Evolutionary conservation across 768 basidiomycete genomes (phyloP), one percentile per base, ranked within the genome.

Genomic region (Butyriboletus loyo): DNA sequence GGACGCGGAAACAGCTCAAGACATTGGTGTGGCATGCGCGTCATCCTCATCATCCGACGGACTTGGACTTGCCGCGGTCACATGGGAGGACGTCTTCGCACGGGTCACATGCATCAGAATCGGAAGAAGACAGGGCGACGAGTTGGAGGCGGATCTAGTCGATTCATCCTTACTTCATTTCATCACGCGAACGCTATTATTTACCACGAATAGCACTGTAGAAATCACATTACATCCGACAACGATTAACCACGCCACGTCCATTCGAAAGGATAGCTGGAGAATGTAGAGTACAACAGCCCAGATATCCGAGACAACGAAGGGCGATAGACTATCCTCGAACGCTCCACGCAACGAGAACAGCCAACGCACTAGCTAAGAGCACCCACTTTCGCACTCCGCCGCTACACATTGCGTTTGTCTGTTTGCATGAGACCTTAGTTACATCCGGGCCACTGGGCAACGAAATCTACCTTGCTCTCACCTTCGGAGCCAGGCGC

Each of bases 1-100:
- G 49, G 55, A 62, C 54, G 28, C 57, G 57, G 11, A 67, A 38
- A 43, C 65, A 56, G 44, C 68, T 65, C 56, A 69, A 65, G 30
- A 49, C 69, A 21, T 14, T 21, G 17, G 59, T 45, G 5, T 69
- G 68, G 68, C 53, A 48, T 13, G 48, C 45, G 10, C 61, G 55
- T 7, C 53, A 53, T 4, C 36, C 19, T 3, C 53, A 52, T 6
- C 41, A 4, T 5, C 13, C n/a, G 19, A 6, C 13, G 13, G 21
- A 10, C n/a, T n/a, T 19, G 30, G 28, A 14, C 7, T 2, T 6
- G 17, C 10, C 9, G 10, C 39, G 1, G 4, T 27, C 41, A 8
- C 55, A 14, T 39, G 7, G 25, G 5, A 35, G 46, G 25, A 19
- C 53, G 28, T 5, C 52, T 13, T 58, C 58, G 7, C 39, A 35